Percentiles rank a stretch among this genome's conserved stretches.
Evolutionary conservation across 176 grass and related monocot genomes (phyloP).

Genomic region (Elymus sibiricus): DNA sequence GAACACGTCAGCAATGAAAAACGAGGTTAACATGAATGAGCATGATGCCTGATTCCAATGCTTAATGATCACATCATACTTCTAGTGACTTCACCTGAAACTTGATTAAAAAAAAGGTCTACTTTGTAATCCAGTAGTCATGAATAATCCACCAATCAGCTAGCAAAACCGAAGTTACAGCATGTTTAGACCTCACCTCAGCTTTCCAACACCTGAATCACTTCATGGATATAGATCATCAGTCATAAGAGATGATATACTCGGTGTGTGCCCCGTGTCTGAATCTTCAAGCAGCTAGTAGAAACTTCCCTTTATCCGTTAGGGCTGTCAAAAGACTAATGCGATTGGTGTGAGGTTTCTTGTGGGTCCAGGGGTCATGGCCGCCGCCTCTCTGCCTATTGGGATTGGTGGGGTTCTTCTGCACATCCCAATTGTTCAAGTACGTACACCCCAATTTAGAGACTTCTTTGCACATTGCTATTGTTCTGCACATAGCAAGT

Average conservation of each 20-base stretch:
- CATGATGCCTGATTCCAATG: background rate
- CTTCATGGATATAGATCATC: slow-evolving; percentile 78
- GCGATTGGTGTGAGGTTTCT: slow-evolving; percentile 79
- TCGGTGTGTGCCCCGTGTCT: slow-evolving; percentile 68
- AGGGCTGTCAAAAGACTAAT: slow-evolving; percentile 58
- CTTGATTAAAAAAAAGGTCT: background rate
- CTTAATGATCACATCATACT: background rate
- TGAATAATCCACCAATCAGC: slow-evolving; percentile 8
- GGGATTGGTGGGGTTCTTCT: slow-evolving; percentile 69
- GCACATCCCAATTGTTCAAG: slow-evolving; percentile 87
- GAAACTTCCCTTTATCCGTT: slow-evolving; percentile 85
- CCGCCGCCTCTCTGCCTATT: slow-evolving; percentile 54
- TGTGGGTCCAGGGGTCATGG: slow-evolving; percentile 58
- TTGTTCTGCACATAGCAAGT: too few species aligned
- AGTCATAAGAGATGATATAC: slow-evolving; percentile 89
- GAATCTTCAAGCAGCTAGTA: slow-evolving; percentile 78
- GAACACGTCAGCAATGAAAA: background rate
- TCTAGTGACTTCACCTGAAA: background rate
- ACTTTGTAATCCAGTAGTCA: background rate
- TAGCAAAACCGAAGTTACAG: background rate
- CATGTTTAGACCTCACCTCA: slow-evolving; percentile 40
- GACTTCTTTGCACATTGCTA: too few species aligned
- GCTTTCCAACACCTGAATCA: slow-evolving; percentile 77
- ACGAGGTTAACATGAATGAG: background rate
- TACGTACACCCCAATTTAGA: background rate